These are phyloP conservation scores for Moniliophthora roreri DNA, from an alignment of 1,284 basidiomycete genomes.

Conservation along the genomic window DNA sequence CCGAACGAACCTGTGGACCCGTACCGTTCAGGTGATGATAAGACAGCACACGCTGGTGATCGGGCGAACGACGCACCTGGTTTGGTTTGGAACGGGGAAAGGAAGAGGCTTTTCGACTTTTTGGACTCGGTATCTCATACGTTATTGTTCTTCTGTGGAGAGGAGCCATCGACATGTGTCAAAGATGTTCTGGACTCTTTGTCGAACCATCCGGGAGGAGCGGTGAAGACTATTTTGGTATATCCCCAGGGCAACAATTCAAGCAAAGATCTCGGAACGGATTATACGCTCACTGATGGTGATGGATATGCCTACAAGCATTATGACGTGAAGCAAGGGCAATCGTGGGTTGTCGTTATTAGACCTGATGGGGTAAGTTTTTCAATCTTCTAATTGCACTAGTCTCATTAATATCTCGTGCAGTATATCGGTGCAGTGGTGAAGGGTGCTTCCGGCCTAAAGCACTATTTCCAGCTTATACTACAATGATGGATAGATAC, in stretches of 20 bases:
- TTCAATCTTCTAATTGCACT: not conserved
- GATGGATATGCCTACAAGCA: slow-evolving; percentile 22
- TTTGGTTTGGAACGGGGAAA: slow-evolving; percentile 13
- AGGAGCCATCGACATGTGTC: not conserved
- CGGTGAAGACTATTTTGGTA: slow-evolving; percentile 3
- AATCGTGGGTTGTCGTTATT: slow-evolving; percentile 23
- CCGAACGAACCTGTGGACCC: slow-evolving; percentile 15
- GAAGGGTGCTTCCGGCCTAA: slow-evolving; percentile 23
- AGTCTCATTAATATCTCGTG: not conserved
- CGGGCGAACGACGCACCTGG: slow-evolving; percentile 31
- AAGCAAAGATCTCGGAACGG: not conserved
- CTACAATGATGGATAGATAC: no score
- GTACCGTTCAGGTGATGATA: slow-evolving; percentile 21
- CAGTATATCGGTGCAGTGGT: slow-evolving; percentile 29
- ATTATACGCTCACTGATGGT: slow-evolving; percentile 18
- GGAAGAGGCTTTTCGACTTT: slow-evolving; percentile 12
- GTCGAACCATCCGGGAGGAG: not conserved
- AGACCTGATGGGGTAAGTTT: slow-evolving; percentile 30
- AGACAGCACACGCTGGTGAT: slow-evolving; percentile 27
- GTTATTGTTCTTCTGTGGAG: slow-evolving; percentile 15
- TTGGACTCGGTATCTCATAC: slow-evolving; percentile 14
- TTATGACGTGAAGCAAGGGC: slow-evolving; percentile 14
- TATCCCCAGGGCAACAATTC: not conserved
- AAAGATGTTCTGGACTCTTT: not conserved
- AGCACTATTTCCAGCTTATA: slow-evolving; percentile 31